phyloP scores from a whole-genome alignment of 1,139 yeast species.

The Waltiozyma sp. region DNA sequence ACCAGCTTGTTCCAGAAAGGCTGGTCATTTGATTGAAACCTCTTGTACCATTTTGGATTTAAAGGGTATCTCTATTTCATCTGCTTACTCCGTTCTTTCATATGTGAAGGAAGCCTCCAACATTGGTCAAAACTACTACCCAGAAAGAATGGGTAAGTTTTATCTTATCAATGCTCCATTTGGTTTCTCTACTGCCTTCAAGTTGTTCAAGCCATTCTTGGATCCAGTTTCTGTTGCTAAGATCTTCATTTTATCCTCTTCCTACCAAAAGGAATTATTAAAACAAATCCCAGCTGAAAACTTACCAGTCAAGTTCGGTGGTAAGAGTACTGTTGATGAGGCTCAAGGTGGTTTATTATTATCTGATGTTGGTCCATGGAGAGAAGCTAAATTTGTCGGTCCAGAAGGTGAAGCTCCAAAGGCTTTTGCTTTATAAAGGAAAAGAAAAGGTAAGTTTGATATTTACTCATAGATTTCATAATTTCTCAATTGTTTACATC shows the following conservation, averaged over 20 bases:
- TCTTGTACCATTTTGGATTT: constrained; percentile 93
- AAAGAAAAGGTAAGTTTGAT: not conserved
- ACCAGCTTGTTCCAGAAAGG: constrained; percentile 88
- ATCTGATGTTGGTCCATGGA: constrained; percentile 96
- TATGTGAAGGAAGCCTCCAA: constrained; percentile 88
- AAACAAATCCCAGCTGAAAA: constrained; percentile 91
- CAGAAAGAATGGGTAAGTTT: constrained; percentile 99
- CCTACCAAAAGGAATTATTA: constrained; percentile 70
- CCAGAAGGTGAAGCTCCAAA: constrained; percentile 82
- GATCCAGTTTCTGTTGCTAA: constrained; percentile 98
- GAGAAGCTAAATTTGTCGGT: constrained; percentile 73
- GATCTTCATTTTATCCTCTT: constrained; percentile 75
- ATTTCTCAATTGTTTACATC: no score
- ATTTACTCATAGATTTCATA: not conserved
- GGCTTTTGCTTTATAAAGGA: constrained; percentile 24
- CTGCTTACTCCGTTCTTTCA: constrained; percentile 76
- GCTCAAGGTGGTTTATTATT: constrained; percentile 72
- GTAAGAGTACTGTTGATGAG: constrained; percentile 53
- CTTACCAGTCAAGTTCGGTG: constrained; percentile 87
- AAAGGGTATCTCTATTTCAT: constrained; percentile 79
- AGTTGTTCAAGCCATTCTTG: constrained; percentile 80
- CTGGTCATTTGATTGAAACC: constrained; percentile 75
- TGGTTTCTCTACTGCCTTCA: constrained; percentile 92
- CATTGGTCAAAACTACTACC: constrained; percentile 95
- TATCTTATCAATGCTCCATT: constrained; percentile 94